Conservation (phyloP, 2,329 filamentous ascomycete genomes). For the Colletotrichum simmondsii region DNA sequence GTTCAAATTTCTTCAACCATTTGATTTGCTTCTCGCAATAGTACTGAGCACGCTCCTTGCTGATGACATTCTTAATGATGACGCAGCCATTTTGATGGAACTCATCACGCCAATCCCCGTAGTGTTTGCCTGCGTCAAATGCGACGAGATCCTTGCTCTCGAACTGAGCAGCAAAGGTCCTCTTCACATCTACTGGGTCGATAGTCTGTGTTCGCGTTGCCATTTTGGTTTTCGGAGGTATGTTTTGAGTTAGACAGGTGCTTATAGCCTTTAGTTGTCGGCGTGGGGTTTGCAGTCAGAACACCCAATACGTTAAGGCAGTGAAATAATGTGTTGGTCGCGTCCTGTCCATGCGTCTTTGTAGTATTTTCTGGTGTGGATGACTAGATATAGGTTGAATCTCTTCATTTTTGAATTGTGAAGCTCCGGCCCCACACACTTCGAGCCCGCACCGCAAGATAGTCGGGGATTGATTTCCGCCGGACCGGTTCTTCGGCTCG, state of each 20-base stretch:
- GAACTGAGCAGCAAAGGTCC: slow-evolving; percentile 36
- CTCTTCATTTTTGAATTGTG: background rate
- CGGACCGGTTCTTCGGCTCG: slow-evolving; percentile 16
- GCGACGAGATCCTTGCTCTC: slow-evolving; percentile 40
- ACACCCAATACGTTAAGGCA: too few relatives aligned
- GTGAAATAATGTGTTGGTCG: too few relatives aligned
- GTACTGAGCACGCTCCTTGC: slow-evolving; percentile 48
- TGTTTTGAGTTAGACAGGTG: too few relatives aligned
- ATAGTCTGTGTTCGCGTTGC: slow-evolving; percentile 28
- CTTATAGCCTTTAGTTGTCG: too few relatives aligned
- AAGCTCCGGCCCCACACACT: background rate
- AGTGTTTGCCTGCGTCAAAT: slow-evolving; percentile 39
- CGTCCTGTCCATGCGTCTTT: too few relatives aligned
- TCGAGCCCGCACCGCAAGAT: background rate
- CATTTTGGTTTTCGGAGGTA: slow-evolving; percentile 8
- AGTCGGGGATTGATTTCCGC: background rate
- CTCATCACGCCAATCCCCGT: slow-evolving; percentile 57
- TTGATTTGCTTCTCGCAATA: slow-evolving; percentile 52
- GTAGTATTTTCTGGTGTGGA: too few relatives aligned
- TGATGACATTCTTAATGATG: slow-evolving; percentile 52
- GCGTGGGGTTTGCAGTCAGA: too few relatives aligned
- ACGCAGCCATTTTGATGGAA: slow-evolving; percentile 52
- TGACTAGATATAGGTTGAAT: background rate
- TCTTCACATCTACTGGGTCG: slow-evolving; percentile 5
- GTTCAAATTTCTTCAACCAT: slow-evolving; percentile 53